Percentiles rank a stretch among this genome's conserved stretches.
Evolutionary conservation across 2,329 filamentous ascomycete species (phyloP).

Genomic region (Arthroderma sp.): DNA sequence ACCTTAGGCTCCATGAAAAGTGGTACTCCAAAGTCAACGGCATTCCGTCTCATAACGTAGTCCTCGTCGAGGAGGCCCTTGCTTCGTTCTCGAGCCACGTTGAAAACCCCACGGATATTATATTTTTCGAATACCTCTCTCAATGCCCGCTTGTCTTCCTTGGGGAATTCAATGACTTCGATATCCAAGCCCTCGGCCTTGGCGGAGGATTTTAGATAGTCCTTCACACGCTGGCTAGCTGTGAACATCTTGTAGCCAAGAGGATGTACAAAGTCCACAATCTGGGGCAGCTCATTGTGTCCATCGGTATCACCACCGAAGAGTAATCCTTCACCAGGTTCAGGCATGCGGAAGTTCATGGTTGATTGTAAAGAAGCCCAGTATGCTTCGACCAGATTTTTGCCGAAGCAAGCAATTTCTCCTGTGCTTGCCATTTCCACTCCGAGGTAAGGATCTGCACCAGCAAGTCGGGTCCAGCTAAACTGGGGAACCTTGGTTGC

Average conservation of each 20-base stretch:
- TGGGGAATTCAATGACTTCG: constrained; percentile 93
- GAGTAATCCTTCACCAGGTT: constrained; percentile 87
- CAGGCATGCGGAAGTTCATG: constrained; percentile 98
- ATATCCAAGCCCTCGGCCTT: constrained; percentile 54
- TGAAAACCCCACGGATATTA: constrained; percentile 91
- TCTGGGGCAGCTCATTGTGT: constrained; percentile 55
- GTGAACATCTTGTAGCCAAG: constrained; percentile 92
- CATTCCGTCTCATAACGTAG: constrained; percentile 97
- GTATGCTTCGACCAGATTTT: constrained; percentile 90
- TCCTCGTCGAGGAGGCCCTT: constrained; percentile 82
- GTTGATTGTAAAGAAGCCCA: constrained; percentile 92
- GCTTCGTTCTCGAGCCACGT: constrained; percentile 70
- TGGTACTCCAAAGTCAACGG: constrained; percentile 94
- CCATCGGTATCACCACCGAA: constrained; percentile 73
- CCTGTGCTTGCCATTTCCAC: constrained; percentile 96
- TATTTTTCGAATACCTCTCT: constrained; percentile 95
- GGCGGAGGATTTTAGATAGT: constrained; percentile 59
- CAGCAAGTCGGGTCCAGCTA: constrained; percentile 94
- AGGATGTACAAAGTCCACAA: constrained; percentile 76
- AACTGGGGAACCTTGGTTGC: constrained; percentile 98
- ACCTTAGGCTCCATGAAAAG: constrained; percentile 98
- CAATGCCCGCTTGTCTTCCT: constrained; percentile 85
- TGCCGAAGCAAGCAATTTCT: constrained; percentile 98
- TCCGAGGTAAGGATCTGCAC: constrained; percentile 91
- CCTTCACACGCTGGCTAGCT: constrained; percentile 67